Conservation (phyloP, 140 eudicot species). For the Ambrosia hybrid region DNA sequence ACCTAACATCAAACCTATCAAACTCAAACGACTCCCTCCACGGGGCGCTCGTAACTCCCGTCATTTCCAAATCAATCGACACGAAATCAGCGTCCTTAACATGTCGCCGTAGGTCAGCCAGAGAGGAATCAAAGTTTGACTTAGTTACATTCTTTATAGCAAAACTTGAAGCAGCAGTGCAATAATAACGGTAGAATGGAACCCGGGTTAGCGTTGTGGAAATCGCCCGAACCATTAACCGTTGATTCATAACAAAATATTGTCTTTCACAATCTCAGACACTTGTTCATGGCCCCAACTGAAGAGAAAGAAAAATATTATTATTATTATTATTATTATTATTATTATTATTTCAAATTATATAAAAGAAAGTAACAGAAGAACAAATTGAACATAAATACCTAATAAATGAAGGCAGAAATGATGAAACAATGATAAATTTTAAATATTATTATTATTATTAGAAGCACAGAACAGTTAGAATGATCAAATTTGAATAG, state of each 20-base stretch:
- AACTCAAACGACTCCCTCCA: conserved; percentile 85
- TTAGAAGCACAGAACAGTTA: background rate
- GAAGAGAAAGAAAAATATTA: background rate
- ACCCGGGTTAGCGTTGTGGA: conserved; percentile 45
- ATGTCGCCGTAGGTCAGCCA: conserved; percentile 56
- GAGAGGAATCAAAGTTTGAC: conserved; percentile 69
- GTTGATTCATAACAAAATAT: conserved; percentile 31
- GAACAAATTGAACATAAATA: background rate
- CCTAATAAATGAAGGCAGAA: background rate
- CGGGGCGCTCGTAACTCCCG: conserved; percentile 88
- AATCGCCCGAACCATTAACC: conserved; percentile 37
- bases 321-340: background rate
- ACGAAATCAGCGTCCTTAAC: conserved; percentile 81
- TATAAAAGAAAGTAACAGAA: background rate
- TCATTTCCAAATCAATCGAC: conserved; percentile 89
- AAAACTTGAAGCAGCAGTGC: conserved; percentile 42
- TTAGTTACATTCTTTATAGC: conserved; percentile 75
- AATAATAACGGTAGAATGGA: conserved; percentile 18
- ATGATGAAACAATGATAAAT: background rate
- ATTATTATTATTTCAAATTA: background rate
- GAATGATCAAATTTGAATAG: background rate
- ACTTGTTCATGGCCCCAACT: conserved; percentile 20
- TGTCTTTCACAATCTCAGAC: conserved; percentile 12
- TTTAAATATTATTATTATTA: background rate
- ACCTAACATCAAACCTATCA: conserved; percentile 67